Base-by-base conservation (phyloP, 192 early-diverging fungal genomes). In the Coemansia sp. region DNA sequence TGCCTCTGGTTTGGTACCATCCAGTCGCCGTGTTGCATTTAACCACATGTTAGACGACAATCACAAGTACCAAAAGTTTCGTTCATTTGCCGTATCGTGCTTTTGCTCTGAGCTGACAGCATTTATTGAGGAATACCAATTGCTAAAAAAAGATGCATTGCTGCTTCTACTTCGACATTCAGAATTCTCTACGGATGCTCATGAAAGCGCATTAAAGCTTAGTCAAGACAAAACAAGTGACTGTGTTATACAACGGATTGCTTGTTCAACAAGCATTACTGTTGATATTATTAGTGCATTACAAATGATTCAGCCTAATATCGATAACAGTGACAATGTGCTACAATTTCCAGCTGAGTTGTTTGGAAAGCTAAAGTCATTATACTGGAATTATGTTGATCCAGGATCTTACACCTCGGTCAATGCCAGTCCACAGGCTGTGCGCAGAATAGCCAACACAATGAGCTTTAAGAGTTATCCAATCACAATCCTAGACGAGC, bases 111-210 rank as follows among this genome's bases (percentile, higher is more conserved):
- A 78, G 48, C 63, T 78, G 5, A 72, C 67, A 0, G 55, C 67
- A 4, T 78, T 78, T 50, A 32, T 73, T 44, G 69, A 78, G 34
- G 66, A 72, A 32, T 78, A 78, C 49, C 76, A 78, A 59, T 24
- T 26, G 19, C 67, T 78, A n/a, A 72, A 73, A 47, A 28, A 60
- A 0, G 54, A 54, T 4, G 67, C 71, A 4, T 27, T 59, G 10
- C 24, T 53, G n/a, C 38, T 64, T 21, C 10, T 44, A 18, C 27
- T 21, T 22, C 53, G 44, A 16, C 28, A 54, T 5, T 22, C 14
- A 14, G 34, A 31, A n/a, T 34, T 28, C 34, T 48, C 56, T 44
- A 47, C 47, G 2, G 49, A 24, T 41, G 14, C 24, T 0, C 5
- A 10, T 16, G 41, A 7, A 16, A 56, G 24, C 24, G 12, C 18